These are phyloP conservation scores for Neurospora pannonica DNA, from an alignment of 495 filamentous ascomycete genomes.

Conservation along the genomic window DNA sequence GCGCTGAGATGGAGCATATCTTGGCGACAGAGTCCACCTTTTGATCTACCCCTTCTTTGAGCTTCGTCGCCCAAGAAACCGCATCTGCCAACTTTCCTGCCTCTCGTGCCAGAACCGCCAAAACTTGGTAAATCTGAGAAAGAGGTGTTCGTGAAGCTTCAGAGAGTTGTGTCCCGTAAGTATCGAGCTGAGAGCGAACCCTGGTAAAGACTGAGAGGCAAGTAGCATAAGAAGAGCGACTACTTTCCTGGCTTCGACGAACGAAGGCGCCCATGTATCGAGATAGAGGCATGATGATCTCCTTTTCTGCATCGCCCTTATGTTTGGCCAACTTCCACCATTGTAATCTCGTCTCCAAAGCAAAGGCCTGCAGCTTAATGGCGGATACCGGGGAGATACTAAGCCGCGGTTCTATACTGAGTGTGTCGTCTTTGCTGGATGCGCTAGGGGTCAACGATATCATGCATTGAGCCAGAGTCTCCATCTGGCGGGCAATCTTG, in stretches of 20 bases:
- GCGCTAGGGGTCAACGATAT: conserved; percentile 53
- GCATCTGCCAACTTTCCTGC: conserved; percentile 34
- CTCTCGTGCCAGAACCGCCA: conserved; percentile 35
- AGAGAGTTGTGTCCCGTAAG: conserved; percentile 9
- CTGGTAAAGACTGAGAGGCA: conserved; percentile 15
- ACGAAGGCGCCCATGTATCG: conserved; percentile 55
- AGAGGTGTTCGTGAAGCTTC: conserved; percentile 24
- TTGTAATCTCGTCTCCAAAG: conserved; percentile 52
- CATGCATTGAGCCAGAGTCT: conserved; percentile 57
- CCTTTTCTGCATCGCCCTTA: conserved; percentile 54
- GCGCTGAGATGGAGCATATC: conserved; percentile 32
- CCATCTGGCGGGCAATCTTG: conserved; percentile 61
- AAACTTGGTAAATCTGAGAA: conserved; percentile 29
- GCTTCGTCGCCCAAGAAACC: conserved; percentile 36
- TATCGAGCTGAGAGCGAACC: conserved; percentile 19
- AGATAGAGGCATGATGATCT: conserved; percentile 59
- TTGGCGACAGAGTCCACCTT: conserved; percentile 35
- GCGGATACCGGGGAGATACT: conserved; percentile 48
- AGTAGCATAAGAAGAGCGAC: conserved; percentile 31
- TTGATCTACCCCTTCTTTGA: conserved; percentile 21
- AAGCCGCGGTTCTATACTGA: conserved; percentile 37
- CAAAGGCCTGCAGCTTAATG: conserved; percentile 57
- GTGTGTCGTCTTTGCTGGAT: conserved; percentile 41
- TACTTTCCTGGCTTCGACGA: conserved; percentile 38
- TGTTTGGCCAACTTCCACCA: conserved; percentile 71